These are phyloP conservation scores for Penicillium salamii DNA, from an alignment of 495 filamentous ascomycete species.

Conservation along the genomic window DNA sequence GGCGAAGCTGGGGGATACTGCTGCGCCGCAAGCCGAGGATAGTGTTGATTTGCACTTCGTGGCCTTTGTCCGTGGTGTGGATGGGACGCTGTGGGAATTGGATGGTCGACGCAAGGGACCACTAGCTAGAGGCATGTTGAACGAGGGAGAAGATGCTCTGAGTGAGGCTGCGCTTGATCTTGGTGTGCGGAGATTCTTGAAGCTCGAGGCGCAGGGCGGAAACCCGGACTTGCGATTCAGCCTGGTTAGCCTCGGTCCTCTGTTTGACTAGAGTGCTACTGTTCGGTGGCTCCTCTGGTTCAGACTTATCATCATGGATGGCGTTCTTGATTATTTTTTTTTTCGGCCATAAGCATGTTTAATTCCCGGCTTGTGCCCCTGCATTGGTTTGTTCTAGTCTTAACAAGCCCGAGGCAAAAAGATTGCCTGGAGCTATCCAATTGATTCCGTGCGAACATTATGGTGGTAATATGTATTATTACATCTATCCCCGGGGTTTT, in stretches of 20 bases:
- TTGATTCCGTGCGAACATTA: no score
- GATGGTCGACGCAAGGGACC: constrained; percentile 76
- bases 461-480: no score
- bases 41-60: constrained; percentile 80
- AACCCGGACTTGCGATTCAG: constrained; percentile 74
- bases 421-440: no score
- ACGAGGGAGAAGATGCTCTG: constrained; percentile 61
- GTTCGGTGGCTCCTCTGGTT: background rate
- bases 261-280: constrained; percentile 50
- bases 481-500: no score
- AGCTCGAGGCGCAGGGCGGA: constrained; percentile 51
- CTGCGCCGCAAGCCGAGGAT: constrained; percentile 63
- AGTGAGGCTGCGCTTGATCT: constrained; percentile 62
- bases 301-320: background rate
- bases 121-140: constrained; percentile 55
- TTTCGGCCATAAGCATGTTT: background rate
- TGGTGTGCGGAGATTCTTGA: constrained; percentile 59
- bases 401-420: no score
- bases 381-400: background rate
- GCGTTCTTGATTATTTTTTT: background rate
- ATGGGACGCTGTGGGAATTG: constrained; percentile 77
- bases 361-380: background rate
- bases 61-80: constrained; percentile 73
- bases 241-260: constrained; percentile 64
- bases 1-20: constrained; percentile 69